Conservation (phyloP, 805 yeast genomes). For the Ogataea pilisensis region DNA sequence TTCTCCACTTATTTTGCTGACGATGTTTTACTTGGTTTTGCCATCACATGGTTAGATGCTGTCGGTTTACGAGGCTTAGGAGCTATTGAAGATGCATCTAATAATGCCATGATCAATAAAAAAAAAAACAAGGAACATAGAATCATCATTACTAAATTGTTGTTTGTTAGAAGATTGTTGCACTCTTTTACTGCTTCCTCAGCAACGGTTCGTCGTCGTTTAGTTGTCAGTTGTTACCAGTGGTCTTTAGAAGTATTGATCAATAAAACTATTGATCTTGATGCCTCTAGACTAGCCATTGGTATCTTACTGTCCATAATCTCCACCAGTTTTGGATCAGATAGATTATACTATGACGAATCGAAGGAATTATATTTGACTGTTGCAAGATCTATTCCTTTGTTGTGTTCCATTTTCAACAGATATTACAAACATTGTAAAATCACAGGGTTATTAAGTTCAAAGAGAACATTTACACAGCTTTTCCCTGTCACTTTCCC, state of each 20-base stretch:
- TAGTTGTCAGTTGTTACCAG: constrained; percentile 44
- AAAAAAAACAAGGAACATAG: constrained; percentile 49
- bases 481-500: constrained; percentile 70
- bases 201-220: constrained; percentile 29
- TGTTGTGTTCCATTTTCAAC: constrained; percentile 46
- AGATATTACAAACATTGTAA: constrained; percentile 49
- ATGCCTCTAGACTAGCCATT: constrained; percentile 60
- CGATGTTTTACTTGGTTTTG: constrained; percentile 36
- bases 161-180: constrained; percentile 55
- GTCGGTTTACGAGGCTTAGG: constrained; percentile 57
- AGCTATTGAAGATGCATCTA: constrained; percentile 30
- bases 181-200: constrained; percentile 26
- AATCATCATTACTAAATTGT: constrained; percentile 51
- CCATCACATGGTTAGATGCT: constrained; percentile 45
- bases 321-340: constrained; percentile 21
- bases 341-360: constrained; percentile 24
- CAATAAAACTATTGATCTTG: constrained; percentile 47
- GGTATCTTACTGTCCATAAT: constrained; percentile 53
- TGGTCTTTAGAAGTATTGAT: constrained; percentile 58
- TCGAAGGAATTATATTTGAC: constrained; percentile 39
- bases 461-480: constrained; percentile 60
- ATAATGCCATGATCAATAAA: constrained; percentile 28
- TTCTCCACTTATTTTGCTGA: constrained; percentile 38
- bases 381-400: constrained; percentile 50
- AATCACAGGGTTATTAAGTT: constrained; percentile 39